Percentiles rank a stretch among this genome's conserved stretches.
Conservation (phyloP, 2,329 filamentous ascomycete genomes). For the Huntiella savannae region DNA sequence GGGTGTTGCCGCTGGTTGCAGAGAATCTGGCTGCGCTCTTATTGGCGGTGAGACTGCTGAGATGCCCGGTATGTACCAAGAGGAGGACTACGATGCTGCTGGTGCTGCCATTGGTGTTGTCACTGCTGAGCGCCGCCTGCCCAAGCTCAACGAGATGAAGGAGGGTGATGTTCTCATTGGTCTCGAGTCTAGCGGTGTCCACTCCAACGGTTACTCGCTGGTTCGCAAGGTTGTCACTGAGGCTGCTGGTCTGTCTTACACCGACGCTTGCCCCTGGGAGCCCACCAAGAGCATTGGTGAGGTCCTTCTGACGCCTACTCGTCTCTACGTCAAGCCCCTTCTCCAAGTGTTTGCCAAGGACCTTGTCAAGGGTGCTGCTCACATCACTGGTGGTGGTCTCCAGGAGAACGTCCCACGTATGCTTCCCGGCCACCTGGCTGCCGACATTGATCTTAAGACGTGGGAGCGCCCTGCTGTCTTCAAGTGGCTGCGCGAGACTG, state of each 20-base stretch:
- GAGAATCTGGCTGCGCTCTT: slow-evolving; percentile 66
- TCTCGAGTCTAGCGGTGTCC: slow-evolving; percentile 66
- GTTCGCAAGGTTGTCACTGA: slow-evolving; percentile 67
- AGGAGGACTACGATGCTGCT: slow-evolving; percentile 80
- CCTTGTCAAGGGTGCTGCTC: slow-evolving; percentile 77
- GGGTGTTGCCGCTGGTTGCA: slow-evolving; percentile 76
- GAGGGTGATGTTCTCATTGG: slow-evolving; percentile 74
- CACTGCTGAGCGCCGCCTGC: slow-evolving; percentile 48
- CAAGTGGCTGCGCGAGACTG: slow-evolving; percentile 59
- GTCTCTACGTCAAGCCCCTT: slow-evolving; percentile 77
- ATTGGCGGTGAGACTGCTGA: slow-evolving; percentile 97
- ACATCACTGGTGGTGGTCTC: slow-evolving; percentile 90
- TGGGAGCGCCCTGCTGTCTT: slow-evolving; percentile 71
- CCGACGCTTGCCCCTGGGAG: slow-evolving; percentile 61
- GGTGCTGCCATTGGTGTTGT: slow-evolving; percentile 81
- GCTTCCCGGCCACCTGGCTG: slow-evolving; percentile 60
- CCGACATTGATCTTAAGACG: slow-evolving; percentile 55
- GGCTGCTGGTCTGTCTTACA: slow-evolving; percentile 50
- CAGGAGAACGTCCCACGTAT: slow-evolving; percentile 89
- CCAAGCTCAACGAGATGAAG: slow-evolving; percentile 55
- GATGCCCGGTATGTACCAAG: slow-evolving; percentile 88
- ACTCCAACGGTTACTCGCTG: slow-evolving; percentile 97
- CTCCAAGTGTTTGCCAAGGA: slow-evolving; percentile 43
- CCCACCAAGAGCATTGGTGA: slow-evolving; percentile 43
- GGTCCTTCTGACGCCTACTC: slow-evolving; percentile 69